Evolutionary conservation across 2,329 filamentous ascomycete genomes (phyloP).

Genomic region (Neonectria sp.): DNA sequence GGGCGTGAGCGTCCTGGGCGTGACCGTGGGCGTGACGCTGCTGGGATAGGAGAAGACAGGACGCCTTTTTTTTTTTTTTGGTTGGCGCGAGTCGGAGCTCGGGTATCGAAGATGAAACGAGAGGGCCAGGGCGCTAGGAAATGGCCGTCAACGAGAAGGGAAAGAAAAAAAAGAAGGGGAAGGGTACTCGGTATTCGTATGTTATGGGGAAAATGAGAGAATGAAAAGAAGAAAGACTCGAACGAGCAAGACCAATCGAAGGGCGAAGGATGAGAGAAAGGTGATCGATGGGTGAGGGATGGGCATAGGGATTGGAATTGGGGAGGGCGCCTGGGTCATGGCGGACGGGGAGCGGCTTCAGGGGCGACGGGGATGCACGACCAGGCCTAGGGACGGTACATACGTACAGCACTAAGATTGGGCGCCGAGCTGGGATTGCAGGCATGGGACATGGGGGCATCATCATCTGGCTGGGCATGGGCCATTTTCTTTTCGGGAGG

Average conservation of each 20-base stretch:
- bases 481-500: constrained; percentile 24
- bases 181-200: constrained; percentile 10
- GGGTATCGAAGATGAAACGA: constrained; percentile 21
- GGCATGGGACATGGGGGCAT: constrained; percentile 27
- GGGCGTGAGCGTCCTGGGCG: constrained; percentile 16
- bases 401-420: constrained; percentile 36
- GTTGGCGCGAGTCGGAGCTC: constrained; percentile 16
- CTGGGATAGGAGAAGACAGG: constrained; percentile 11
- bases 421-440: constrained; percentile 35
- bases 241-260: constrained; percentile 31
- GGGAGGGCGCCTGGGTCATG: constrained; percentile 24
- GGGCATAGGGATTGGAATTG: constrained; percentile 38
- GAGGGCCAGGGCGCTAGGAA: constrained; percentile 13
- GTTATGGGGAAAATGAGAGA: constrained; percentile 33
- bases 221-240: constrained; percentile 35
- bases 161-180: constrained; percentile 2
- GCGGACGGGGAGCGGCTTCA: constrained; percentile 27
- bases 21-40: constrained; percentile 14
- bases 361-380: constrained; percentile 35
- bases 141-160: constrained; percentile 8
- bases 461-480: constrained; percentile 24
- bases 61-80: neutral
- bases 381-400: constrained; percentile 28
- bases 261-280: constrained; percentile 31
- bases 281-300: constrained; percentile 41